A percentile compares a stretch with the other conserved stretches of the same genome.
Conservation (phyloP, 805 yeast species). For the Kodamaea restingae region DNA sequence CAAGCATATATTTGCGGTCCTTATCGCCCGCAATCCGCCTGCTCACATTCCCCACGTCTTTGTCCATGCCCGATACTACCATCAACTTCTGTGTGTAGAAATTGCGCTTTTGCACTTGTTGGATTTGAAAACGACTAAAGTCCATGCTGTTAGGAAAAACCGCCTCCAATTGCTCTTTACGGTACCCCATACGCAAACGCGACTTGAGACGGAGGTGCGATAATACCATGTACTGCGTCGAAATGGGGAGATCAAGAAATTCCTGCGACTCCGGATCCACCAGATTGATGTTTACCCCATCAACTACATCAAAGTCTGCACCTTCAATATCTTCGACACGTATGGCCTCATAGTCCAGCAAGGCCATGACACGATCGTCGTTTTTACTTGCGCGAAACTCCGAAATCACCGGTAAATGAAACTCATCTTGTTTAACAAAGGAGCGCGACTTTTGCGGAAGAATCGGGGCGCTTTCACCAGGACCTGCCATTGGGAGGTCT, state of each 20-base stretch:
- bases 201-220: constrained; percentile 81
- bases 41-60: constrained; percentile 39
- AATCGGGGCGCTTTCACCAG: not conserved
- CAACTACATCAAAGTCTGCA: constrained; percentile 47
- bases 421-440: constrained; percentile 70
- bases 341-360: constrained; percentile 56
- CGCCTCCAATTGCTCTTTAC: constrained; percentile 79
- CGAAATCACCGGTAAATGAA: constrained; percentile 71
- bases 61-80: constrained; percentile 78
- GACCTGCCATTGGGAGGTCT: constrained; percentile 20
- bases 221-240: constrained; percentile 83
- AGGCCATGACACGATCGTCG: constrained; percentile 73
- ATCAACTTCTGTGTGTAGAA: constrained; percentile 83
- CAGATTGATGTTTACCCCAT: constrained; percentile 62
- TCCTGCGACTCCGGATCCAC: constrained; percentile 83
- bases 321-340: constrained; percentile 17
- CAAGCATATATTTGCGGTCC: constrained; percentile 68
- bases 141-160: constrained; percentile 84
- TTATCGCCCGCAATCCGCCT: constrained; percentile 80
- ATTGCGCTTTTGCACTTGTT: constrained; percentile 88
- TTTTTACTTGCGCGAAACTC: constrained; percentile 47
- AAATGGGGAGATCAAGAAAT: constrained; percentile 70
- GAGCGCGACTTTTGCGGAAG: not conserved
- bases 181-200: constrained; percentile 90
- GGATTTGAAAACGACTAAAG: constrained; percentile 88